phyloP scores from a whole-genome alignment of 257 asterid genomes.

The Rehmannia glutinosa region DNA sequence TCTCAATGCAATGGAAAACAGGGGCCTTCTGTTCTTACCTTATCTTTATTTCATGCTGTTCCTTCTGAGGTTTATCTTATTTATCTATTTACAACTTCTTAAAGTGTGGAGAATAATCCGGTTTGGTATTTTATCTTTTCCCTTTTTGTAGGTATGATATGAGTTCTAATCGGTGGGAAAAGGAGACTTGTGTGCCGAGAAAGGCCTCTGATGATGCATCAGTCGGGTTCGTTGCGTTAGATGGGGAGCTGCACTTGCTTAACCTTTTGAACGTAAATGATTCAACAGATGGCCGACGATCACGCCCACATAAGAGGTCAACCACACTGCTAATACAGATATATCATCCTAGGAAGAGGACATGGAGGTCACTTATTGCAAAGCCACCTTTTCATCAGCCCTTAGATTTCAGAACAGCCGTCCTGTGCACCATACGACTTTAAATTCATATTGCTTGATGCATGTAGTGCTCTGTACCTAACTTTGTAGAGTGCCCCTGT shows the following conservation, averaged over 20 bases:
- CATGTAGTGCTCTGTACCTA: not conserved
- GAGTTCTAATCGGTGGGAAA: conserved; percentile 59
- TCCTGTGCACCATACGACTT: conserved; percentile 64
- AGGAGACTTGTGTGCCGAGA: conserved; percentile 66
- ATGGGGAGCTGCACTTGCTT: conserved; percentile 68
- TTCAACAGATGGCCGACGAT: conserved; percentile 31
- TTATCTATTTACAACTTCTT: not conserved
- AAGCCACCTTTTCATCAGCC: conserved; percentile 62
- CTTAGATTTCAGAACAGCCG: conserved; percentile 66
- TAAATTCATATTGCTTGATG: conserved; percentile 32
- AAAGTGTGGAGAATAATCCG: not conserved
- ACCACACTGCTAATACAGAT: conserved; percentile 55
- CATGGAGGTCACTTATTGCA: conserved; percentile 57
- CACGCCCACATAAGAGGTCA: conserved; percentile 59
- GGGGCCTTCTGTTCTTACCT: too few relatives aligned
- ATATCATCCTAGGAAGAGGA: conserved; percentile 62
- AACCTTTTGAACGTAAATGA: conserved; percentile 33
- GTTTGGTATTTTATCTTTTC: not conserved
- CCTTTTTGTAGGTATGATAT: conserved; percentile 47
- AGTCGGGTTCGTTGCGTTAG: conserved; percentile 72
- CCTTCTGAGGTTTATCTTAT: not conserved
- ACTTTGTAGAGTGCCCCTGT: not conserved
- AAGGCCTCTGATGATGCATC: conserved; percentile 46
- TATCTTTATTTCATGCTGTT: not conserved
- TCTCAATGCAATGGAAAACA: too few relatives aligned